Percentiles rank a stretch among this genome's conserved stretches.
Conservation (phyloP, 1,139 yeast genomes). For the Hemisphaericaspora subhashii region DNA sequence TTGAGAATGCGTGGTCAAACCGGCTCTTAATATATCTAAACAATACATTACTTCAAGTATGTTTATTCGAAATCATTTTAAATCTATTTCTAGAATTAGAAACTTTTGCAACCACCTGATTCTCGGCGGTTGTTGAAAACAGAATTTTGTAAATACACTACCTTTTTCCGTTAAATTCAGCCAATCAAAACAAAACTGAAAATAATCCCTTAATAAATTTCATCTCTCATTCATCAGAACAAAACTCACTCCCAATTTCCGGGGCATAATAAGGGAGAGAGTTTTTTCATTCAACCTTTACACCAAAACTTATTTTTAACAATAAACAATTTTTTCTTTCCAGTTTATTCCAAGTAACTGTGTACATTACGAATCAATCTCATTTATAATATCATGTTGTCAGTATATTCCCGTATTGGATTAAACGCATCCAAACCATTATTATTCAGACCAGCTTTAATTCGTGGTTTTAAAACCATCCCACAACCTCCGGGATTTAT, state of each 20-base stretch:
- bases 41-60: too few species aligned
- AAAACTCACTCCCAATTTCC: too few species aligned
- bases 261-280: too few species aligned
- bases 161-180: constrained; percentile 1
- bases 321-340: too few species aligned
- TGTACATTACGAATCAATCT: too few species aligned
- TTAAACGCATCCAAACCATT: constrained; percentile 20
- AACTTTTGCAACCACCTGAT: too few species aligned
- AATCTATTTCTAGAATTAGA: neutral
- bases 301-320: too few species aligned
- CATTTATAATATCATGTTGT: constrained; percentile 31
- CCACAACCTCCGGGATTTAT: constrained; percentile 80
- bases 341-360: too few species aligned
- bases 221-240: neutral
- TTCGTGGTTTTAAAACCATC: constrained; percentile 44
- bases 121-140: neutral
- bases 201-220: constrained; percentile 5
- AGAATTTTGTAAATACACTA: neutral
- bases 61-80: too few species aligned
- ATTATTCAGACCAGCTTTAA: constrained; percentile 19
- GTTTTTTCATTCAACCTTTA: too few species aligned
- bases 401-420: constrained; percentile 29
- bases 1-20: too few species aligned
- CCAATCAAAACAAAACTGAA: constrained; percentile 5
- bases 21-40: too few species aligned